A percentile compares a stretch with the other conserved stretches of the same genome.
These are phyloP conservation scores for Erysimum pusillum DNA, from an alignment of 441 rosid species.

Conservation along the genomic window DNA sequence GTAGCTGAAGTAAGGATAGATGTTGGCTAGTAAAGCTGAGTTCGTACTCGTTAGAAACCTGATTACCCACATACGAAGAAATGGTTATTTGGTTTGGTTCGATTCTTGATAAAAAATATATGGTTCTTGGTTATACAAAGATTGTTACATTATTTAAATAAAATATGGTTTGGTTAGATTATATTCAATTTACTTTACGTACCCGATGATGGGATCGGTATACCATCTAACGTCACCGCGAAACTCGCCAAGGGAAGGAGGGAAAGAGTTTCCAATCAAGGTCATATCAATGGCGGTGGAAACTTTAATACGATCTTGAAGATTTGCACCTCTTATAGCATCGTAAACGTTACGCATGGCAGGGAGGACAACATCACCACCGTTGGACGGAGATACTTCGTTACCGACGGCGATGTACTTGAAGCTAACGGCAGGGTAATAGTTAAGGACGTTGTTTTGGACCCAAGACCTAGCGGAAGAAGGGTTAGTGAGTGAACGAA, in stretches of 20 bases:
- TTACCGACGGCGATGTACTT: constrained; percentile 65
- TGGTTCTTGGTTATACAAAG: no score
- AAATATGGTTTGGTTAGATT: not conserved
- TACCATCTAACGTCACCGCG: constrained; percentile 52
- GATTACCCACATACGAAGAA: not conserved
- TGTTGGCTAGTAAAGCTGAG: constrained; percentile 59
- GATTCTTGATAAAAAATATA: no score
- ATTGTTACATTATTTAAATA: no score
- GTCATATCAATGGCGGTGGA: constrained; percentile 61
- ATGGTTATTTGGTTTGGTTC: not conserved
- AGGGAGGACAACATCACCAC: constrained; percentile 50
- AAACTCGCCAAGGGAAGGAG: constrained; percentile 64
- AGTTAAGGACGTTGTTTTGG: constrained; percentile 51
- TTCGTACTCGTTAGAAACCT: constrained; percentile 39
- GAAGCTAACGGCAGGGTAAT: constrained; percentile 53
- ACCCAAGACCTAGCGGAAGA: constrained; percentile 57
- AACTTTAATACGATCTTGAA: constrained; percentile 56
- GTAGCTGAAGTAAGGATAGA: constrained; percentile 65
- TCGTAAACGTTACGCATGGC: constrained; percentile 57
- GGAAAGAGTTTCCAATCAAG: constrained; percentile 59
- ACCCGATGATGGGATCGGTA: constrained; percentile 56
- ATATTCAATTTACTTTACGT: no score
- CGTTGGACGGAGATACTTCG: constrained; percentile 54
- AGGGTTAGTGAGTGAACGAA: constrained; percentile 51
- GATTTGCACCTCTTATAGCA: constrained; percentile 52